Base-by-base conservation (phyloP, 306 rosid genomes). In the Ochetophila trinervis region DNA sequence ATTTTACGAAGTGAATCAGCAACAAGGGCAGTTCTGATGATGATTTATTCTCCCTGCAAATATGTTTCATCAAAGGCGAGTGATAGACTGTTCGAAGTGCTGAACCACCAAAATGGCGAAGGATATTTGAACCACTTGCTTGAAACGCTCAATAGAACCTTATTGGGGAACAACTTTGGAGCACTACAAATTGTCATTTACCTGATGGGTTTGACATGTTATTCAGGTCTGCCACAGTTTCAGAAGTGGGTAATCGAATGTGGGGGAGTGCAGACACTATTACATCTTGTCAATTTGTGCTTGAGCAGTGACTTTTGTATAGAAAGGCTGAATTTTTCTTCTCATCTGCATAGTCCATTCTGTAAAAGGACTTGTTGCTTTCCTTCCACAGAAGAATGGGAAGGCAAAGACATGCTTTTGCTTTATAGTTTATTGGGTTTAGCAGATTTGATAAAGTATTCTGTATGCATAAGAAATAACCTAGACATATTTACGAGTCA, bases 31-130 rank as follows among this genome's bases (percentile, higher is more conserved):
- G 87, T 89, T 79, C 79, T 84, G 47, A 82, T 87, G 98, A 85
- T 89, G 96, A 60, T 87, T 65, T 81, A 79, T 82, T 89, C 98
- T 76, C 96, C 95, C 57, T 87, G 95, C 81, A 74, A 72, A 34
- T 63, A 83, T 68, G 80, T 92, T 73, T 74, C 93, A 45, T 83
- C 88, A 10, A 84, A 68, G 58, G 67, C 93, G 69, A 82, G 78
- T 73, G 66, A 63, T 32, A 60, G 80, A 70, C 83, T 92, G 58
- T 83, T 83, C 44, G 72, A 73, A 65, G 30, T 83, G 44, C 72
- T 85, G 64, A 61, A 68, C 59, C 76, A 68, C 59, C 76, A 66
- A 47, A 76, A 70, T 57, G 84, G 90, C 66, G 21, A 52, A 61
- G 49, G 60, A 12, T 81, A 64, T 76, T 69, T 92, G 71, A 74